Conservation (phyloP, 2,329 filamentous ascomycete genomes). For the Calonectria multiphialidica region DNA sequence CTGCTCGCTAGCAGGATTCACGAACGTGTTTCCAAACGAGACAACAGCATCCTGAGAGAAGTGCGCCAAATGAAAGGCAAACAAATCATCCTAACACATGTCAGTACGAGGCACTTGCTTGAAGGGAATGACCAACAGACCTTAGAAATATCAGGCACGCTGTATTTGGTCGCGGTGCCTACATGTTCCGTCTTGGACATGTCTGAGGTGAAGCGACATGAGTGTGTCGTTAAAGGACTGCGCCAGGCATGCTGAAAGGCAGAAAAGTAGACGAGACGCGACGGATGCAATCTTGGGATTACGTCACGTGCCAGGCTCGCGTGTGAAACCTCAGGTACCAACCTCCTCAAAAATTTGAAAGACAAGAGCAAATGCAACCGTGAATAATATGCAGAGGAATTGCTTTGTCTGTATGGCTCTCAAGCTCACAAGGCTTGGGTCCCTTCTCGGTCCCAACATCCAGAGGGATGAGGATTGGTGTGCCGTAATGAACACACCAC, state of each 20-base stretch:
- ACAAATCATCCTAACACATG: conserved; percentile 67
- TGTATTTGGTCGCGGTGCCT: conserved; percentile 24
- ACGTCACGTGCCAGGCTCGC: conserved; percentile 37
- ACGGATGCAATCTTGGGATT: conserved; percentile 22
- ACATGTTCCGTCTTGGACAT: conserved; percentile 37
- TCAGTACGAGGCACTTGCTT: conserved; percentile 31
- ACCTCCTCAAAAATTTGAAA: neutral
- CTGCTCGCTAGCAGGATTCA: conserved; percentile 47
- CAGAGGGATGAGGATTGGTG: neutral
- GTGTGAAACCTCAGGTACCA: conserved; percentile 15
- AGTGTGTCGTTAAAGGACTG: conserved; percentile 5
- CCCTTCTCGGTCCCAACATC: neutral
- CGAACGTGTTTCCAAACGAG: conserved; percentile 61
- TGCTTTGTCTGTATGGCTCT: neutral
- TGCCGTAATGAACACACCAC: neutral
- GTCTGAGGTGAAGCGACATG: conserved; percentile 24
- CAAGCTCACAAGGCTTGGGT: neutral
- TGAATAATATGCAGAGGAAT: neutral
- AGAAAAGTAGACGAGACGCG: conserved; percentile 16
- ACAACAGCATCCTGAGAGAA: conserved; percentile 63
- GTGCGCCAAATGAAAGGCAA: conserved; percentile 69
- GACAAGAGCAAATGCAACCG: neutral
- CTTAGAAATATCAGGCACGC: conserved; percentile 41
- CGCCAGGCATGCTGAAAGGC: neutral
- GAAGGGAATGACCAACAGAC: conserved; percentile 30